Evolutionary conservation across 2,329 filamentous ascomycete genomes (phyloP).

Genomic region (Neodidymelliopsis sp.): DNA sequence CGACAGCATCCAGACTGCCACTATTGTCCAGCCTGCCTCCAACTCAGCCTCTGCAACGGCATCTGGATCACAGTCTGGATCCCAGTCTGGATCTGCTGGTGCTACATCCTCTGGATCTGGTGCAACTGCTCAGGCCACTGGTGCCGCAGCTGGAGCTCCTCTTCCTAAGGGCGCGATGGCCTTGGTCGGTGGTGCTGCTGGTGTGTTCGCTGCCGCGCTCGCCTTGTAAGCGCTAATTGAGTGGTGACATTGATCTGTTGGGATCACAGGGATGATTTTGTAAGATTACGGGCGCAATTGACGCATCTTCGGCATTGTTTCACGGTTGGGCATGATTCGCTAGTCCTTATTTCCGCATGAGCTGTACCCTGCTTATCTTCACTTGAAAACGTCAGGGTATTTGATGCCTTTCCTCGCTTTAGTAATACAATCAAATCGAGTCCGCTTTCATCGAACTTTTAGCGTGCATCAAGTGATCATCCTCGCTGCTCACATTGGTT

Average conservation of each 20-base stretch:
- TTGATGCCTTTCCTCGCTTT: background rate
- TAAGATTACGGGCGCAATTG: conserved; percentile 3
- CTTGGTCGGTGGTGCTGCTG: conserved; percentile 33
- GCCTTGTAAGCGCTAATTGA: conserved; percentile 27
- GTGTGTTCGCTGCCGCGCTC: conserved; percentile 33
- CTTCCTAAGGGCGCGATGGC: conserved; percentile 29
- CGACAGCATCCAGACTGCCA: conserved; percentile 13
- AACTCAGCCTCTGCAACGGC: conserved; percentile 15
- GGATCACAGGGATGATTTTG: conserved; percentile 12
- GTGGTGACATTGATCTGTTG: conserved; percentile 5
- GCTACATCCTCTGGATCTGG: conserved; percentile 19
- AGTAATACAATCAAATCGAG: conserved; percentile 1
- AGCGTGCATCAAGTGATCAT: conserved; percentile 1
- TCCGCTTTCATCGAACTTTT: background rate
- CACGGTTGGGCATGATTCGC: conserved; percentile 13
- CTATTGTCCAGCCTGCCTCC: conserved; percentile 24
- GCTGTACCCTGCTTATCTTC: background rate
- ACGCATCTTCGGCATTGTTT: conserved; percentile 10
- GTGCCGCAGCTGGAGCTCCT: conserved; percentile 27
- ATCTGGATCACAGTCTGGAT: conserved; percentile 10
- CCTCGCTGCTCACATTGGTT: conserved; percentile 5
- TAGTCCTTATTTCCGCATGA: conserved; percentile 1
- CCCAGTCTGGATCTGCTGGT: conserved; percentile 5
- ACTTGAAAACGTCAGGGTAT: no score
- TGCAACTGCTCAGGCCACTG: conserved; percentile 21